phyloP scores from a whole-genome alignment of 331 rosid genomes.

The Acacia concinna region DNA sequence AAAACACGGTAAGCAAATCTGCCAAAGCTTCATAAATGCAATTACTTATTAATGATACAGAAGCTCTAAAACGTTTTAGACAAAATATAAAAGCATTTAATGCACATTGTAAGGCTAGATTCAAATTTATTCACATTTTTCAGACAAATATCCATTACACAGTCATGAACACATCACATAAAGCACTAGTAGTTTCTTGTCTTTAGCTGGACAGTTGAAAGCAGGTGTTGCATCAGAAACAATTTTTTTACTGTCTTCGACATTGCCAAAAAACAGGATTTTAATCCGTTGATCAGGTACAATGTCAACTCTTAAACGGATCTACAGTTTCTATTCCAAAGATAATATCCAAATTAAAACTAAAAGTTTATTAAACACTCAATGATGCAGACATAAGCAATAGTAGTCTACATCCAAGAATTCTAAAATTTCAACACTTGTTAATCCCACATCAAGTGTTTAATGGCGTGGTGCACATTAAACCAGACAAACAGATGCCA shows the following conservation, averaged over 20 bases:
- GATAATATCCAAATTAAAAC: not conserved
- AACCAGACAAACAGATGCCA: slow-evolving; percentile 9
- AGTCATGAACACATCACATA: not conserved
- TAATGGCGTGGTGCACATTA: slow-evolving; percentile 6
- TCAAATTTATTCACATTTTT: not conserved
- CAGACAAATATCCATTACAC: not conserved
- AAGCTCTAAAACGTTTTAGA: not conserved
- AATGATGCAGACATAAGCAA: slow-evolving; percentile 11
- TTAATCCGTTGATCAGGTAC: not conserved
- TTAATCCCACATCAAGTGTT: not conserved
- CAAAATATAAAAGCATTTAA: not conserved
- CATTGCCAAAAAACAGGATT: slow-evolving; percentile 11
- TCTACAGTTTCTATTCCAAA: not conserved
- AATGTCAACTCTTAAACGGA: slow-evolving; percentile 5
- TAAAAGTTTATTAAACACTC: not conserved
- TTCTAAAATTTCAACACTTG: slow-evolving; percentile 17
- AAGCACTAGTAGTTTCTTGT: slow-evolving; percentile 1
- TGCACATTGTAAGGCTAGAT: not conserved
- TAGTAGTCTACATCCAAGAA: slow-evolving; percentile 6
- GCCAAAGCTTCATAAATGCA: slow-evolving; percentile 14
- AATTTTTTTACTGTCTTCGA: not conserved
- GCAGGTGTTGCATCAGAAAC: slow-evolving; percentile 13
- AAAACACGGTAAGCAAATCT: slow-evolving; percentile 21
- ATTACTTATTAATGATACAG: slow-evolving; percentile 12
- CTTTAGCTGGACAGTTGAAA: slow-evolving; percentile 22